Evolutionary conservation across 2,329 filamentous ascomycete species (phyloP).

Genomic region (Paracoccidioides brasiliensis): DNA sequence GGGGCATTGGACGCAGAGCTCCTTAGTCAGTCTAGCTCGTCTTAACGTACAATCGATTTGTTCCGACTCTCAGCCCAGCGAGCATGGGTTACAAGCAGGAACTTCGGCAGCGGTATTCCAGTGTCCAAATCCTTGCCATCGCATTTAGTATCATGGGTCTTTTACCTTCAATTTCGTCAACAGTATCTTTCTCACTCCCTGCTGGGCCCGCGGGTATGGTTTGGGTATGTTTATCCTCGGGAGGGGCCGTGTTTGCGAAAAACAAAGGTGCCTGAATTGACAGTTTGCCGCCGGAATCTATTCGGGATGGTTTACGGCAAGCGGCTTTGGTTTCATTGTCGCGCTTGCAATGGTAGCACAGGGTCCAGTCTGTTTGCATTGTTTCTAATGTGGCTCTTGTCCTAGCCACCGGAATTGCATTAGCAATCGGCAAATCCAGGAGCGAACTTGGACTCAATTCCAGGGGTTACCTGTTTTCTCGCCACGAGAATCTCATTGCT

Average conservation of each 20-base stretch:
- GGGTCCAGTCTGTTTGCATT: conserved; percentile 44
- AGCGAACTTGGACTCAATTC: conserved; percentile 19
- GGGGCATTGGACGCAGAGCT: conserved; percentile 16
- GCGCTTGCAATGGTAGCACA: conserved; percentile 48
- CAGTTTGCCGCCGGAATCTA: not conserved
- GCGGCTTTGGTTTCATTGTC: conserved; percentile 45
- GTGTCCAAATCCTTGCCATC: conserved; percentile 49
- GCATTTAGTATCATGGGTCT: conserved; percentile 50
- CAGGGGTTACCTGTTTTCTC: conserved; percentile 41
- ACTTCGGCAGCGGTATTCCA: conserved; percentile 47
- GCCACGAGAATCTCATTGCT: conserved; percentile 44
- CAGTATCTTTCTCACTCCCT: conserved; percentile 45
- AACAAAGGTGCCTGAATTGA: not conserved
- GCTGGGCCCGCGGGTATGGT: conserved; percentile 49
- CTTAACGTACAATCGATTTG: not conserved
- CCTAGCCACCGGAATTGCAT: conserved; percentile 41
- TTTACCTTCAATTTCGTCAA: conserved; percentile 48
- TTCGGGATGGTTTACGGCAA: conserved; percentile 45
- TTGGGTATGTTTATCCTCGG: conserved; percentile 32
- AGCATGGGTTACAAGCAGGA: conserved; percentile 45
- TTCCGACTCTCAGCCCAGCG: conserved; percentile 12
- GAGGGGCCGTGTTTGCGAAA: too few relatives aligned
- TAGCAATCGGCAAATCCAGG: conserved; percentile 38
- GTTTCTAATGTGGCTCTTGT: conserved; percentile 45
- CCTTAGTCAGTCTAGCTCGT: conserved; percentile 12